These are phyloP conservation scores for Handroanthus guayacan DNA, from an alignment of 257 asterid genomes.

Conservation along the genomic window DNA sequence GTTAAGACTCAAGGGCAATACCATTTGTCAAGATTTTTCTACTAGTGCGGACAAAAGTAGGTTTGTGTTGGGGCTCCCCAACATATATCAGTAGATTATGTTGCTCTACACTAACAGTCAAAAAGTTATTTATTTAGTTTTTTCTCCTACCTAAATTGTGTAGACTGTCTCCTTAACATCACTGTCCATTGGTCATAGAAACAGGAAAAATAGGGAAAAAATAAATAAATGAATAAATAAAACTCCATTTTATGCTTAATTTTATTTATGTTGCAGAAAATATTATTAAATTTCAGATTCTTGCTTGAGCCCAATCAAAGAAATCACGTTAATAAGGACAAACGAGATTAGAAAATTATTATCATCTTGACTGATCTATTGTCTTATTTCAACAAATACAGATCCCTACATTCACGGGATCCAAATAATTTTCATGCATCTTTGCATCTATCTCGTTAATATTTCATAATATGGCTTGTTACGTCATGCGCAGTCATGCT, in stretches of 20 bases:
- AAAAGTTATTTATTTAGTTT: not conserved
- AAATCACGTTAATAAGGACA: conserved; percentile 29
- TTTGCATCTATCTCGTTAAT: not conserved
- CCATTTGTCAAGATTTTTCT: conserved; percentile 28
- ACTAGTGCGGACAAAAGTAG: conserved; percentile 32
- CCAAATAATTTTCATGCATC: not conserved
- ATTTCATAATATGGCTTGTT: not conserved
- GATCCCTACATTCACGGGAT: conserved; percentile 14
- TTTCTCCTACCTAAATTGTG: conserved; percentile 9
- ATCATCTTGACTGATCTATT: conserved; percentile 25
- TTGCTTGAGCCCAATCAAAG: conserved; percentile 14
- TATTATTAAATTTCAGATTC: not conserved
- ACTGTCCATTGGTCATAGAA: not conserved
- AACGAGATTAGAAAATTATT: conserved; percentile 9
- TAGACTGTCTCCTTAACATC: conserved; percentile 1
- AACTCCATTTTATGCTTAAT: not conserved
- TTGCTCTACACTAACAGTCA: not conserved
- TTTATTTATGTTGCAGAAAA: conserved; percentile 1
- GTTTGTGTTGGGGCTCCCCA: conserved; percentile 18
- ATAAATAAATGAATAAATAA: too few relatives aligned
- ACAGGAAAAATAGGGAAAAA: not conserved
- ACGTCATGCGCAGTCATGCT: conserved; percentile 40
- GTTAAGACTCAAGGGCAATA: not conserved
- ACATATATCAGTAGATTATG: not conserved
- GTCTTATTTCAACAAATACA: conserved; percentile 21